phyloP scores from a whole-genome alignment of 2,329 filamentous ascomycete species.

The Fusarium illudens region DNA sequence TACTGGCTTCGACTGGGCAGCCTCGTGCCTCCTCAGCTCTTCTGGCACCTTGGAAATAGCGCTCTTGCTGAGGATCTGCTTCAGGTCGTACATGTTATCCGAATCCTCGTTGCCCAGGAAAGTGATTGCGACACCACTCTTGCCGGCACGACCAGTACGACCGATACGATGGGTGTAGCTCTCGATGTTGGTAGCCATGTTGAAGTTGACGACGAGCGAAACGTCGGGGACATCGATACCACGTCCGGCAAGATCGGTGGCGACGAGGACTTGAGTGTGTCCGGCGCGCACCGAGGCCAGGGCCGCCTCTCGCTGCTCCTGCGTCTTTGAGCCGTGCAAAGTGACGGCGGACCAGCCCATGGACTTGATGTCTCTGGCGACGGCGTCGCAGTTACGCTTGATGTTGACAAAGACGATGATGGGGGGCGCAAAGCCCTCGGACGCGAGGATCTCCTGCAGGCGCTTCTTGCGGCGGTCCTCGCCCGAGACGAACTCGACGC shows the following conservation, averaged over 20 bases:
- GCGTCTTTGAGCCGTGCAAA: slow-evolving; percentile 93
- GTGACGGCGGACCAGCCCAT: slow-evolving; percentile 93
- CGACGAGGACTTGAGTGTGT: slow-evolving; percentile 86
- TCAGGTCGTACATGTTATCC: slow-evolving; percentile 92
- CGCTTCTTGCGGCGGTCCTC: slow-evolving; percentile 98
- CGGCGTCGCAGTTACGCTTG: slow-evolving; percentile 97
- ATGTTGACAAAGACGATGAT: slow-evolving; percentile 99
- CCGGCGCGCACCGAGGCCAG: slow-evolving; percentile 85
- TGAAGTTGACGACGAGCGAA: slow-evolving; percentile 95
- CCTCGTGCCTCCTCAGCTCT: slow-evolving; percentile 87
- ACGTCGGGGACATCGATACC: slow-evolving; percentile 98
- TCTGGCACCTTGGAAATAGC: slow-evolving; percentile 89
- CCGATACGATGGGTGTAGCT: slow-evolving; percentile 96
- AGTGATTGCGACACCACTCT: slow-evolving; percentile 94
- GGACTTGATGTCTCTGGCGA: slow-evolving; percentile 91
- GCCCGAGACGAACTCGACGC: slow-evolving; percentile 87
- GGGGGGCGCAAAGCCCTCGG: slow-evolving; percentile 81
- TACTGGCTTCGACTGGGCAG: slow-evolving; percentile 82
- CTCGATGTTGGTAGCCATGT: slow-evolving; percentile 94
- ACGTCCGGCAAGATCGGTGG: slow-evolving; percentile 92
- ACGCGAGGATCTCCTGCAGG: slow-evolving; percentile 86
- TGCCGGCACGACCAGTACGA: slow-evolving; percentile 95
- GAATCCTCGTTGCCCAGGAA: slow-evolving; percentile 91
- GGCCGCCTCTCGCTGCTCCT: slow-evolving; percentile 96
- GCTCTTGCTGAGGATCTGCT: slow-evolving; percentile 94